Evolutionary conservation across 495 filamentous ascomycete genomes (phyloP).

Genomic region (Xylaria bambusicola): DNA sequence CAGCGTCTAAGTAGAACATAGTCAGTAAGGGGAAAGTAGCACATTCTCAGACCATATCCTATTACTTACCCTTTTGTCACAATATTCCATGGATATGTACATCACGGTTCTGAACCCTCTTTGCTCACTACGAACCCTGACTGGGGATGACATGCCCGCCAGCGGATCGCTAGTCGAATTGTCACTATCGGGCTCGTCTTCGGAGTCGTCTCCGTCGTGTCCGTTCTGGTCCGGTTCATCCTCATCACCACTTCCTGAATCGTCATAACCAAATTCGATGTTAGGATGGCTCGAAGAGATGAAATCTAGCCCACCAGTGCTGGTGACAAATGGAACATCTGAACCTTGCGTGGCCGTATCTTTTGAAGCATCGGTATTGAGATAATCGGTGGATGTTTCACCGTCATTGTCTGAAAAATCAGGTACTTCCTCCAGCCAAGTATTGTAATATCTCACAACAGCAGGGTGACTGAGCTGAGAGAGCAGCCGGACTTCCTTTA

Average conservation of each 20-base stretch:
- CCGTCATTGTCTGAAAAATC: conserved; percentile 60
- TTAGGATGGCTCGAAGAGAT: conserved; percentile 83
- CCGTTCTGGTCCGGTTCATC: conserved; percentile 26
- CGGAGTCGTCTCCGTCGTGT: conserved; percentile 10
- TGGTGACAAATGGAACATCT: conserved; percentile 62
- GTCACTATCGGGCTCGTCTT: conserved; percentile 17
- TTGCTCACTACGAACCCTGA: conserved; percentile 33
- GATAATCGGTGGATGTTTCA: conserved; percentile 59
- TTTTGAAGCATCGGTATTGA: conserved; percentile 36
- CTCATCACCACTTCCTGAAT: conserved; percentile 55
- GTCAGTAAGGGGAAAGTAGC: background rate
- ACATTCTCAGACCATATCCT: background rate
- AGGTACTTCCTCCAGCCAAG: conserved; percentile 79
- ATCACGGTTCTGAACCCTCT: conserved; percentile 44
- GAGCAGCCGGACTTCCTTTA: conserved; percentile 88
- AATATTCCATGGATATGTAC: conserved; percentile 85
- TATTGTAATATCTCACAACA: conserved; percentile 92
- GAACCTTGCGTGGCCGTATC: conserved; percentile 43
- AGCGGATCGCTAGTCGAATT: conserved; percentile 21
- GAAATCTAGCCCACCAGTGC: conserved; percentile 85
- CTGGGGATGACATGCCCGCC: conserved; percentile 28
- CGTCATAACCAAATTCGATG: conserved; percentile 78
- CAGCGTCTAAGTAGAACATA: conserved; percentile 59
- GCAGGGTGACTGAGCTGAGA: conserved; percentile 93
- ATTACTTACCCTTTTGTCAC: conserved; percentile 76